phyloP scores from a whole-genome alignment of 2,329 filamentous ascomycete species.

The Huntiella omanensis region DNA sequence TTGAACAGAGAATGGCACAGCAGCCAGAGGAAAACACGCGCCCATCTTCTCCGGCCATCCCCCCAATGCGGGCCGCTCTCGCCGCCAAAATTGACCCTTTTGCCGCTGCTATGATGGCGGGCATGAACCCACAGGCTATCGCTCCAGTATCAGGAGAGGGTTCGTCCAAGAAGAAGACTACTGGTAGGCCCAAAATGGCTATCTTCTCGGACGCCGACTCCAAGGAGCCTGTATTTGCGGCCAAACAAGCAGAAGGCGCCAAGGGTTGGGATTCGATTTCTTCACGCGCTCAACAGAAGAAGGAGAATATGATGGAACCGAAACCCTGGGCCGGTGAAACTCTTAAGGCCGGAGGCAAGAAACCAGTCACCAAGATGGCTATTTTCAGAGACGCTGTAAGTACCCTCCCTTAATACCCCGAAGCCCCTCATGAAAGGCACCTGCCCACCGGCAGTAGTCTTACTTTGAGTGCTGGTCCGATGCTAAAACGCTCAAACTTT shows the following conservation, averaged over 20 bases:
- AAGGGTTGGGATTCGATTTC: conserved; percentile 89
- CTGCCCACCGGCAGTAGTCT: too few species aligned
- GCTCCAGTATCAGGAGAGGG: conserved; percentile 21
- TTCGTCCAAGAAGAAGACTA: conserved; percentile 25
- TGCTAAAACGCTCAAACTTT: conserved; percentile 41
- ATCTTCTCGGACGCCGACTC: conserved; percentile 25
- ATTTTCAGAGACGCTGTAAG: conserved; percentile 95
- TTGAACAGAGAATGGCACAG: conserved; percentile 57
- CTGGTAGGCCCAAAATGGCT: conserved; percentile 40
- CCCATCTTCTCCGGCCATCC: conserved; percentile 73
- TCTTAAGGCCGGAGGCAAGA: conserved; percentile 69
- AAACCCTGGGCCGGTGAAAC: conserved; percentile 89
- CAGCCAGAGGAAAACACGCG: conserved; percentile 34
- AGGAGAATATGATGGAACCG: conserved; percentile 75
- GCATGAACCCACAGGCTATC: conserved; percentile 47
- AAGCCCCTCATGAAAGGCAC: background rate
- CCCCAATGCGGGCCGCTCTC: conserved; percentile 62
- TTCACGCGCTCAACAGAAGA: conserved; percentile 70
- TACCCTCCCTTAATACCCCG: conserved; percentile 16
- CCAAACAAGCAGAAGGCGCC: conserved; percentile 53
- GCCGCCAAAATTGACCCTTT: conserved; percentile 79
- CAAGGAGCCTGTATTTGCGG: conserved; percentile 8
- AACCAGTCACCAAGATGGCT: conserved; percentile 63
- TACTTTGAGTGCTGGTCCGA: background rate
- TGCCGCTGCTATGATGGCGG: conserved; percentile 31